These are phyloP conservation scores for Coemansia reversa DNA, from an alignment of 192 early-diverging fungal species.

Conservation along the genomic window DNA sequence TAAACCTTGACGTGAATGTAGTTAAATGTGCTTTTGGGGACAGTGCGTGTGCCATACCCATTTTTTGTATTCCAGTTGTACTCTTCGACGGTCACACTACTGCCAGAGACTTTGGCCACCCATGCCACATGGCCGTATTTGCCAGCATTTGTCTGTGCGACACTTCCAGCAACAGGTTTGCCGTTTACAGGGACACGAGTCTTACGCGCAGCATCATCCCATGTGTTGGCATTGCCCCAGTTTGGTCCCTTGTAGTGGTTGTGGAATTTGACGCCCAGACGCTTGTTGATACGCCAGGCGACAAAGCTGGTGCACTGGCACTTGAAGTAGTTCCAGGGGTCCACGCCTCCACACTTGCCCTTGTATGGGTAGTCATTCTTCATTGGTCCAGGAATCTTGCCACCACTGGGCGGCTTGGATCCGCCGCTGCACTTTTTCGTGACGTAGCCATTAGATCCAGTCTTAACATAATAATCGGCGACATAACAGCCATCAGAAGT, in stretches of 20 bases:
- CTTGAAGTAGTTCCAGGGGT: slow-evolving; percentile 39
- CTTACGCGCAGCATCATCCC: slow-evolving; percentile 19
- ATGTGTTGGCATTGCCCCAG: not conserved
- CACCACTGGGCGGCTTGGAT: slow-evolving; percentile 11
- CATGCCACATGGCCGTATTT: slow-evolving; percentile 21
- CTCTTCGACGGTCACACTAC: slow-evolving; percentile 27
- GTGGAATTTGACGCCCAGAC: slow-evolving; percentile 41
- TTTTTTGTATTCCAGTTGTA: slow-evolving; percentile 22
- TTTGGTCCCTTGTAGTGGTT: slow-evolving; percentile 36
- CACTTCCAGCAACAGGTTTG: slow-evolving; percentile 14
- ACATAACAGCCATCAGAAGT: slow-evolving; percentile 50
- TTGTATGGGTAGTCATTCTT: slow-evolving; percentile 48
- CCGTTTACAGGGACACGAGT: slow-evolving; percentile 22
- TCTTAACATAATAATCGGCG: slow-evolving; percentile 49
- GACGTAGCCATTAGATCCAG: slow-evolving; percentile 3
- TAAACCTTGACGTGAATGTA: slow-evolving; percentile 35
- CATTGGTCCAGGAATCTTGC: slow-evolving; percentile 32
- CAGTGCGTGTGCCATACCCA: slow-evolving; percentile 22
- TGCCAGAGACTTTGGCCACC: slow-evolving; percentile 24
- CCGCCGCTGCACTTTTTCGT: slow-evolving; percentile 16
- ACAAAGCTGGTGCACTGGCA: slow-evolving; percentile 52
- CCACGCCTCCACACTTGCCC: slow-evolving; percentile 20
- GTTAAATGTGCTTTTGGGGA: slow-evolving; percentile 30
- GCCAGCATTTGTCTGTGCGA: slow-evolving; percentile 2
- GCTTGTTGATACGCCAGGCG: slow-evolving; percentile 49